These are phyloP conservation scores for Mycena belliarum DNA, from an alignment of 768 basidiomycete species.

Conservation along the genomic window DNA sequence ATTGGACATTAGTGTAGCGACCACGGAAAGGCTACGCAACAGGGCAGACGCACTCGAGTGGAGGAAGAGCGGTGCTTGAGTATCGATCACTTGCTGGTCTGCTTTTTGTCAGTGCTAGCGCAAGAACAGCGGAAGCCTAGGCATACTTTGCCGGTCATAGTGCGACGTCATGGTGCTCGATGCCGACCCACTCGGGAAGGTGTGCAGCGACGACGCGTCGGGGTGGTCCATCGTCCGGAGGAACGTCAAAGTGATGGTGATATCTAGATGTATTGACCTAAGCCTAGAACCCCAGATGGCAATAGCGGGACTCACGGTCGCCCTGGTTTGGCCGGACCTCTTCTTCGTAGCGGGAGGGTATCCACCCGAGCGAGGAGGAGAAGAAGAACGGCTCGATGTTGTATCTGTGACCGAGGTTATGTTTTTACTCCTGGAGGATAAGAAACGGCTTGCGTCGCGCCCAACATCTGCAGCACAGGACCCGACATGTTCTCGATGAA, in stretches of 20 bases:
- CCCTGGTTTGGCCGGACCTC: conserved; percentile 37
- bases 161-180: conserved; percentile 12
- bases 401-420: conserved; percentile 56
- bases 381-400: conserved; percentile 69
- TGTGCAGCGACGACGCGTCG: conserved; percentile 5
- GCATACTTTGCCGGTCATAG: background rate
- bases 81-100: conserved; percentile 18
- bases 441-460: conserved; percentile 45
- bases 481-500: conserved; percentile 57
- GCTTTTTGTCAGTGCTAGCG: background rate
- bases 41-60: conserved; percentile 1
- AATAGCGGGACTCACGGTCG: conserved; percentile 49
- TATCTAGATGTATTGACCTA: conserved; percentile 19
- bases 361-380: conserved; percentile 67
- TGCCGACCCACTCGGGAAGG: background rate
- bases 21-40: background rate
- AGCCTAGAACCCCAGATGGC: background rate
- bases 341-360: conserved; percentile 66
- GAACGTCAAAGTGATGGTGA: conserved; percentile 59
- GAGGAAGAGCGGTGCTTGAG: conserved; percentile 17
- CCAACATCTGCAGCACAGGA: conserved; percentile 60
- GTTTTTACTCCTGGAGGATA: conserved; percentile 51
- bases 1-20: background rate
- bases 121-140: background rate
- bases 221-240: conserved; percentile 41